These are phyloP conservation scores for Rhizoclosmatium sp. DNA, from an alignment of 192 early-diverging fungal species.

Conservation along the genomic window DNA sequence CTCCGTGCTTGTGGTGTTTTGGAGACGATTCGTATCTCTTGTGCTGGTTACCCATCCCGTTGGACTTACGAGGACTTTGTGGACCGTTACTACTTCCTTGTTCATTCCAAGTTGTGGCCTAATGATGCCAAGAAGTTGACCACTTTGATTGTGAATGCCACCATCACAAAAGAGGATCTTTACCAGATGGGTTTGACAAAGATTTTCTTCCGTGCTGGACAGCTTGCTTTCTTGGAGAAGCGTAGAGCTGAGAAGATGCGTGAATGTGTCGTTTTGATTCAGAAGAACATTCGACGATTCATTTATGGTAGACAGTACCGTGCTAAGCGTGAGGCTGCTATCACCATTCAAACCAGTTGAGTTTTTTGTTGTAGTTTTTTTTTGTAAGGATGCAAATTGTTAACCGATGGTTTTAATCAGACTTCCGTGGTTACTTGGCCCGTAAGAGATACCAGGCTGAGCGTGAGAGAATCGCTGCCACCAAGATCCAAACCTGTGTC, in stretches of 20 bases:
- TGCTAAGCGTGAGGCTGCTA: constrained; percentile 58
- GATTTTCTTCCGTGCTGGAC: constrained; percentile 98
- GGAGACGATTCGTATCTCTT: constrained; percentile 98
- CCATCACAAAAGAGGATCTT: constrained; percentile 83
- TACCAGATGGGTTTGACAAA: constrained; percentile 95
- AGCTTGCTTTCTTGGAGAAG: constrained; percentile 89
- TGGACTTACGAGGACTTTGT: constrained; percentile 91
- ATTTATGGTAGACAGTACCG: constrained; percentile 54
- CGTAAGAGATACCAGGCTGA: constrained; percentile 63
- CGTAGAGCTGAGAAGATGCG: constrained; percentile 73
- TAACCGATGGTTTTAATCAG: constrained; percentile 46
- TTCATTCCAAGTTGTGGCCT: constrained; percentile 60
- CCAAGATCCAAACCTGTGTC: constrained; percentile 76
- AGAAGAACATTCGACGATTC: constrained; percentile 83
- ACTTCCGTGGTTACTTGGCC: constrained; percentile 65
- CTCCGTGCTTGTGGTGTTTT: constrained; percentile 98
- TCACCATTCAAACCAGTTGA: constrained; percentile 66
- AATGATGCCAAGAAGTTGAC: constrained; percentile 63
- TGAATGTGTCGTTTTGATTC: constrained; percentile 82
- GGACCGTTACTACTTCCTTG: constrained; percentile 74
- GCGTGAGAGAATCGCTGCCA: constrained; percentile 74
- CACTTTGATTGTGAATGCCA: constrained; percentile 57
- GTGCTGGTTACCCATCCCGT: constrained; percentile 92
- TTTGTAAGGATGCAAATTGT: constrained; percentile 14
- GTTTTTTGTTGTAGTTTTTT: constrained; percentile 5